Evolutionary conservation across 2,329 filamentous ascomycete species (phyloP).

Genomic region (Aciculosporium take): DNA sequence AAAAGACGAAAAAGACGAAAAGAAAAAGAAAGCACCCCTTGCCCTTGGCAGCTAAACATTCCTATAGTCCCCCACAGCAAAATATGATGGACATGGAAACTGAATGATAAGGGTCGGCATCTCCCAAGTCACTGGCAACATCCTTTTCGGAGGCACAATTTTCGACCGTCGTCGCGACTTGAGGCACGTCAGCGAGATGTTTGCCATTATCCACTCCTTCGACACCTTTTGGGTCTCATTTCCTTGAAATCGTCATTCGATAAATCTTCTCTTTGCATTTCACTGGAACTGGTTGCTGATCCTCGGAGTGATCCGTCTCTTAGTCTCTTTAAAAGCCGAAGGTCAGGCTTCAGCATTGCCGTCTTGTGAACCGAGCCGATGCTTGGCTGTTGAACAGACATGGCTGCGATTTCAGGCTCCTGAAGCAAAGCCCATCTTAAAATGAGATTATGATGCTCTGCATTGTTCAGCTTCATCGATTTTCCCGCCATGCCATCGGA

Average conservation of each 20-base stretch:
- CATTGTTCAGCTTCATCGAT: background rate
- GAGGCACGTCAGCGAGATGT: no score
- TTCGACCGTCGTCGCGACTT: no score
- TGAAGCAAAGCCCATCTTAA: constrained; percentile 2
- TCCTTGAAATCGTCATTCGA: background rate
- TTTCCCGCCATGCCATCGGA: background rate
- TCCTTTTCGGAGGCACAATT: no score
- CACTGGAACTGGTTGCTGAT: no score
- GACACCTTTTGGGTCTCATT: background rate
- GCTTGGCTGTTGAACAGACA: background rate
- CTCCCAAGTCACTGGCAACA: no score
- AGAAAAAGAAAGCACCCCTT: no score
- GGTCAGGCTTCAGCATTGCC: background rate
- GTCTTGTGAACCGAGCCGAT: background rate
- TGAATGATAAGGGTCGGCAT: no score
- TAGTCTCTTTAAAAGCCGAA: background rate
- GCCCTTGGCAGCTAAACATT: no score
- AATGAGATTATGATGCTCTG: constrained; percentile 2
- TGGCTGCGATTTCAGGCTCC: constrained; percentile 4
- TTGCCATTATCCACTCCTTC: background rate
- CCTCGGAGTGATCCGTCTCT: background rate
- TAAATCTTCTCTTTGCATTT: background rate
- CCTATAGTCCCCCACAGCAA: no score
- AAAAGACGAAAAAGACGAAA: no score
- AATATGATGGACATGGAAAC: no score